These are phyloP conservation scores for Eragrostis curvula DNA, from an alignment of 176 grass and related monocot genomes.

Conservation along the genomic window DNA sequence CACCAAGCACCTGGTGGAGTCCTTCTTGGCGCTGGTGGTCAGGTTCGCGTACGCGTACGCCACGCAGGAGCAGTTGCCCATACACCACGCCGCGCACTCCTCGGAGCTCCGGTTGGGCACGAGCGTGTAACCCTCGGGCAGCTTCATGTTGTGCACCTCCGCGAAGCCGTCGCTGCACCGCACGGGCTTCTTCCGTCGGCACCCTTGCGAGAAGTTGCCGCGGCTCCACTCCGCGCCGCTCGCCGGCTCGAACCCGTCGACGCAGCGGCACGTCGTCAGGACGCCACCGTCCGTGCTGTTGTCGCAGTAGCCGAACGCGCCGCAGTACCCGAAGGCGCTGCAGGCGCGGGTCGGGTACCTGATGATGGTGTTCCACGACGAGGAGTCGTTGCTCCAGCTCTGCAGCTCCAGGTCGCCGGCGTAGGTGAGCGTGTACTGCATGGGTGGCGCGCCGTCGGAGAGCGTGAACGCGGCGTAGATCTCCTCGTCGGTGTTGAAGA, in stretches of 20 bases:
- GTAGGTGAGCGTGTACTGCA: not conserved
- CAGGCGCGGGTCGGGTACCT: not conserved
- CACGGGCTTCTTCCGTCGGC: not conserved
- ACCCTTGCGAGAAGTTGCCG: not conserved
- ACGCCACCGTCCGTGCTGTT: not conserved
- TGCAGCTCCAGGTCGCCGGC: not conserved
- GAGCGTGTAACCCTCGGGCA: not conserved
- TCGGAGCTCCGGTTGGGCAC: conserved; percentile 31
- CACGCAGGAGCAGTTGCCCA: conserved; percentile 51
- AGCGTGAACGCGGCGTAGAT: not conserved
- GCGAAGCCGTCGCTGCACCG: not conserved
- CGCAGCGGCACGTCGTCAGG: not conserved
- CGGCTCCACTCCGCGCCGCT: not conserved
- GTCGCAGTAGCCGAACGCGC: not conserved
- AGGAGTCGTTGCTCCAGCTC: not conserved
- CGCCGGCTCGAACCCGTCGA: not conserved
- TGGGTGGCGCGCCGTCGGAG: not conserved
- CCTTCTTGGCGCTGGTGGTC: not conserved
- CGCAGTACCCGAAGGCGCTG: not conserved
- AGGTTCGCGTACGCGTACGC: conserved; percentile 46
- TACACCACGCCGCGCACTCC: conserved; percentile 41
- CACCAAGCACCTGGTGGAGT: not conserved
- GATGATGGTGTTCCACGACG: not conserved
- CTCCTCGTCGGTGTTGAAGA: not conserved
- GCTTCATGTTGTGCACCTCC: not conserved